These are phyloP conservation scores for Fusarium palustre DNA, from an alignment of 2,329 filamentous ascomycete species.

Conservation along the genomic window DNA sequence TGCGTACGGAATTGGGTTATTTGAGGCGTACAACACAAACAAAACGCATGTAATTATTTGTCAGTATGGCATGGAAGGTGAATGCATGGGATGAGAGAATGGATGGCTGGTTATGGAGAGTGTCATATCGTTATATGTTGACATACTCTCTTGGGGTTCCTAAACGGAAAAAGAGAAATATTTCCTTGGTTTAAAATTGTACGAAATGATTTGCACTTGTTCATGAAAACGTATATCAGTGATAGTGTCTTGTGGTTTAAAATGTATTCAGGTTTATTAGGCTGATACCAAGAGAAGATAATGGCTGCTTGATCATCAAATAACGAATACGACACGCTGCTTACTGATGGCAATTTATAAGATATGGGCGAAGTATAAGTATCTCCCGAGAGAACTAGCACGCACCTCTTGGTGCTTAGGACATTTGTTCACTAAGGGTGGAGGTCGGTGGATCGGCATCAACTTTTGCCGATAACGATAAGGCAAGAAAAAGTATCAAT, in stretches of 20 bases:
- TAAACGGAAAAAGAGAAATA: conserved; percentile 42
- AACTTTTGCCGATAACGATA: conserved; percentile 42
- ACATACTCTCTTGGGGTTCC: conserved; percentile 38
- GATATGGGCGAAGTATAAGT: conserved; percentile 3
- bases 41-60: conserved; percentile 40
- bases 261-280: not conserved
- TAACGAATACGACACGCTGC: not conserved
- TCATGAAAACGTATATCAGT: not conserved
- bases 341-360: not conserved
- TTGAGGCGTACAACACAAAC: conserved; percentile 43
- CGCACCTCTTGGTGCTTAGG: not conserved
- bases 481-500: conserved; percentile 29
- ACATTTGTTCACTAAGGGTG: conserved; percentile 6
- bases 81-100: conserved; percentile 27
- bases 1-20: conserved; percentile 10
- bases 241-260: not conserved
- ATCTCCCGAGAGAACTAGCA: conserved; percentile 1
- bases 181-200: conserved; percentile 32
- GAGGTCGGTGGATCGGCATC: conserved; percentile 39
- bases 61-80: conserved; percentile 29
- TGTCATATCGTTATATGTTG: conserved; percentile 36
- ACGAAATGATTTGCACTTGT: not conserved
- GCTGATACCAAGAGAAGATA: not conserved
- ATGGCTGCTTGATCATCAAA: too few relatives aligned
- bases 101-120: conserved; percentile 24